Percentiles rank a stretch among this genome's conserved stretches.
These are phyloP conservation scores for Boletus barrowsii DNA, from an alignment of 768 basidiomycete genomes.

Conservation along the genomic window DNA sequence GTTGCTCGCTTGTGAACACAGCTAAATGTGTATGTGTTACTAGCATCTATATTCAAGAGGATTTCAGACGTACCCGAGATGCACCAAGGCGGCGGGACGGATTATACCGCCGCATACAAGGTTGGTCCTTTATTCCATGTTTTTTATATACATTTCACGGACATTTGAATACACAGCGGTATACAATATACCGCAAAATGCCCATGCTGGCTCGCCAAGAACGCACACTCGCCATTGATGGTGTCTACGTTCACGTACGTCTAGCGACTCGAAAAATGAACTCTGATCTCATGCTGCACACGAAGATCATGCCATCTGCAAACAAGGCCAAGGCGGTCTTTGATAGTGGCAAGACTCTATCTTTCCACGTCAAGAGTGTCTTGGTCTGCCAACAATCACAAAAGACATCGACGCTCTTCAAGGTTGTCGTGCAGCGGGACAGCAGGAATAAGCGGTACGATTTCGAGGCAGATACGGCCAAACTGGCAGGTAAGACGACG, in stretches of 20 bases:
- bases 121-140: slow-evolving; percentile 33
- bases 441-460: slow-evolving; percentile 88
- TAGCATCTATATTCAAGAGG: slow-evolving; percentile 92
- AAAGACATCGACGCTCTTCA: slow-evolving; percentile 81
- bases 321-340: slow-evolving; percentile 79
- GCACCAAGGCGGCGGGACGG: slow-evolving; percentile 59
- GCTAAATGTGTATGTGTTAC: not conserved
- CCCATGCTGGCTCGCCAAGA: slow-evolving; percentile 93
- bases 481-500: slow-evolving; percentile 61
- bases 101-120: slow-evolving; percentile 86
- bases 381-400: slow-evolving; percentile 79
- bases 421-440: slow-evolving; percentile 77
- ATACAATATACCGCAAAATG: slow-evolving; percentile 88
- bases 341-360: slow-evolving; percentile 86
- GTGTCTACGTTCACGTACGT: slow-evolving; percentile 85
- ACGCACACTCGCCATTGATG: slow-evolving; percentile 90
- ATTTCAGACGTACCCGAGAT: slow-evolving; percentile 65
- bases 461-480: slow-evolving; percentile 90
- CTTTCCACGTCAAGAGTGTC: slow-evolving; percentile 89
- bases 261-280: not conserved
- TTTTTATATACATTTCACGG: not conserved
- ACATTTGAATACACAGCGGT: slow-evolving; percentile 56
- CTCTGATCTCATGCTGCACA: slow-evolving; percentile 7
- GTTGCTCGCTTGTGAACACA: not conserved
- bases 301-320: slow-evolving; percentile 83